phyloP scores from a whole-genome alignment of 1,284 basidiomycete species.

The Cryptococcus jaspeensis region DNA sequence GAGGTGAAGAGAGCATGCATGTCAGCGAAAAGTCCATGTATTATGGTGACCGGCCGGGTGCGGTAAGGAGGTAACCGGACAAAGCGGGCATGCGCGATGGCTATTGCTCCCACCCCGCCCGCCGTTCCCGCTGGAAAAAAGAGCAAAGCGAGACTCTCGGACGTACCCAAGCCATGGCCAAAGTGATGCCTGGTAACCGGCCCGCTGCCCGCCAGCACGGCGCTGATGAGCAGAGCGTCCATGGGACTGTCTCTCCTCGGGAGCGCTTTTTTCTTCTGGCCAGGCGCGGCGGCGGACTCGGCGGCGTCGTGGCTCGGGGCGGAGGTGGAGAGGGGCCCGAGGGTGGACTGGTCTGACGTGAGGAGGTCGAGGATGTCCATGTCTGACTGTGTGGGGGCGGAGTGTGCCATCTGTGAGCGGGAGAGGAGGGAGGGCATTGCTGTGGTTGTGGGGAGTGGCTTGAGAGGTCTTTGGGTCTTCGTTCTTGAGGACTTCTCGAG shows the following conservation, averaged over 20 bases:
- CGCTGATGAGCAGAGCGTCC: slow-evolving; percentile 48
- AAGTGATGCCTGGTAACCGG: slow-evolving; percentile 50
- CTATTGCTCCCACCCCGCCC: background rate
- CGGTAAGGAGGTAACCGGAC: no score
- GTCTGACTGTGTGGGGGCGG: slow-evolving; percentile 32
- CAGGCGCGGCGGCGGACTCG: background rate
- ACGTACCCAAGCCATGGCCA: slow-evolving; percentile 43
- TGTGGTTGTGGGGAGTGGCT: background rate
- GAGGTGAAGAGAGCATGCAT: background rate
- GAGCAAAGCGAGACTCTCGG: background rate
- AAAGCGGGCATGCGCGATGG: background rate
- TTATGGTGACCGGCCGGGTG: no score
- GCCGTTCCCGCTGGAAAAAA: background rate
- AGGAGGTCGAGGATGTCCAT: slow-evolving; percentile 44
- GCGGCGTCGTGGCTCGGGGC: background rate
- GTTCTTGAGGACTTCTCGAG: background rate
- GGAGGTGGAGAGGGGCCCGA: slow-evolving; percentile 20
- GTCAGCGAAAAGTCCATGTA: background rate
- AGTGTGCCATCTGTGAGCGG: slow-evolving; percentile 7
- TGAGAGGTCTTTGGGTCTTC: background rate
- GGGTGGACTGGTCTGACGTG: slow-evolving; percentile 30
- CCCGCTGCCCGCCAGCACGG: slow-evolving; percentile 47
- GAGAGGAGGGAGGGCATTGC: background rate
- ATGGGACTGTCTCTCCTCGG: slow-evolving; percentile 29
- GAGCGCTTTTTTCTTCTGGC: slow-evolving; percentile 12